These are phyloP conservation scores for Lizanozyma gosingica DNA, from an alignment of 1,139 yeast genomes.

Conservation along the genomic window DNA sequence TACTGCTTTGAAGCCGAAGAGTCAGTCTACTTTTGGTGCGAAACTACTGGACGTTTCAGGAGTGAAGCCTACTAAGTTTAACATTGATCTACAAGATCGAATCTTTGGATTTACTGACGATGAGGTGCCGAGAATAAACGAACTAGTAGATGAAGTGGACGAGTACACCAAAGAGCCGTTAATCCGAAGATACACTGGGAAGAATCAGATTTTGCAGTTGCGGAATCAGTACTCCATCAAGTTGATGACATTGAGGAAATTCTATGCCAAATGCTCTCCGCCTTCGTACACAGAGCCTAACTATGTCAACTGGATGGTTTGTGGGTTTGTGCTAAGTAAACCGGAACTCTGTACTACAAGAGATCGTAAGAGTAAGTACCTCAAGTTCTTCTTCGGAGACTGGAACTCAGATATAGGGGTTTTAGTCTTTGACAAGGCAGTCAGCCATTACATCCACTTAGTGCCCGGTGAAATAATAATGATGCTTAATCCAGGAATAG, in stretches of 20 bases:
- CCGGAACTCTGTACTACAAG: constrained; percentile 17
- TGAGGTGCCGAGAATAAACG: neutral
- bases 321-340: constrained; percentile 27
- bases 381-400: neutral
- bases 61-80: neutral
- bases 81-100: neutral
- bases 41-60: neutral
- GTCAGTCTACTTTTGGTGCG: neutral
- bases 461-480: neutral
- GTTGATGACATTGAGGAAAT: constrained; percentile 8
- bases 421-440: neutral
- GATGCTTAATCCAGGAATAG: neutral
- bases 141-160: neutral
- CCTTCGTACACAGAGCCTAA: constrained; percentile 29
- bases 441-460: neutral
- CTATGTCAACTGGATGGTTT: constrained; percentile 34
- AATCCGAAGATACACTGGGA: neutral
- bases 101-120: neutral
- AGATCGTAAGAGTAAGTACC: constrained; percentile 5
- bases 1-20: neutral
- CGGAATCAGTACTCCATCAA: neutral
- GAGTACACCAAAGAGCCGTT: neutral
- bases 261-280: constrained; percentile 28
- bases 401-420: neutral
- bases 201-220: neutral